Base-by-base conservation (phyloP, 163 green algal species). In the Scenedesmus sp. region DNA sequence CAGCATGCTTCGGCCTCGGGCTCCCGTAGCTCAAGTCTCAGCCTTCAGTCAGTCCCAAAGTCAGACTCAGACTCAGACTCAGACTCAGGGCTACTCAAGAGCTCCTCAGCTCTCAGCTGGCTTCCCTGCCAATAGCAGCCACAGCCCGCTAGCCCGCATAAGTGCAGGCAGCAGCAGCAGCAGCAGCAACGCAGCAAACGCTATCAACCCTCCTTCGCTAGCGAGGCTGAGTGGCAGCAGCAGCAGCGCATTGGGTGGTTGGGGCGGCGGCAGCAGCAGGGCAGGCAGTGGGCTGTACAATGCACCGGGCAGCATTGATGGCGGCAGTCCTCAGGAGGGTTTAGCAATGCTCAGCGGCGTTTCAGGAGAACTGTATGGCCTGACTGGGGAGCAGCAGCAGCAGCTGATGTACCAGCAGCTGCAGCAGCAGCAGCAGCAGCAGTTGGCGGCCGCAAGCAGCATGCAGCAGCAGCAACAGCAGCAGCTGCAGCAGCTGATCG, bases 401-500 rank as follows among this genome's bases (percentile, higher is more conserved):
- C 86, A 84, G 55, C 18, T 76, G 52, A 34, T 66, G 60, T 26
- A 89, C 5, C 84, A 89, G 52, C 26, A 64, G 84, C 85, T 56
- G 64, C 20, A 82, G 13, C 34, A 82, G 60, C 85, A 79, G 59
- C 59, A 79, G 60, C n/a, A 55, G n/a, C 64, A 82, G 62, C 85
- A 89, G 85, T 3, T 84, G 77, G 77, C 46, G 4, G 10, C 77
- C 18, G 77, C 77, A 56, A n/a, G 34, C 46, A n/a, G 34, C 34
- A 0, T 84, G 84, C 85, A 83, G 85, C 85, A 89, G 85, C 85
- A 82, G 52, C 23, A 67, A 9, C 26, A 16, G 57, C 82, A 87
- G 70, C 70, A 79, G 70, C 66, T 76, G 66, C 66, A 76, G 84
- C 60, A 89, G 59, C 77, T 84, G 7, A n/a, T 57, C 2, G 77